Conservation (phyloP, 345 rosid species). For the Mallotus nudiflorus region DNA sequence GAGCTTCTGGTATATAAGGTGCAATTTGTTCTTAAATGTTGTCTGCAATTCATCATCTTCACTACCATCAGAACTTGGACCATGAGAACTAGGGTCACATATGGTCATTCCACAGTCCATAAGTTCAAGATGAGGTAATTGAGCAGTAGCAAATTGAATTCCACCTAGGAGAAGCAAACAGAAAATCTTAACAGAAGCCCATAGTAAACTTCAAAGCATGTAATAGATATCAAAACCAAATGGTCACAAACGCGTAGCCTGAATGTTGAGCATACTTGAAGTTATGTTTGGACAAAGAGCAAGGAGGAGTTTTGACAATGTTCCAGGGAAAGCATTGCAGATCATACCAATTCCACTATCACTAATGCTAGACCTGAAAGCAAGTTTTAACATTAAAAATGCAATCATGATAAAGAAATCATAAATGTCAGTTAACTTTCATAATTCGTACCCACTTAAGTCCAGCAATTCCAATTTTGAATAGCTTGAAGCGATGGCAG, state of each 20-base stretch:
- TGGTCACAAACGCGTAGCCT: constrained; percentile 2
- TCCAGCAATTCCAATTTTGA: constrained; percentile 85
- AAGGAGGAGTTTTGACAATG: constrained; percentile 77
- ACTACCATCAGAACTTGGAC: constrained; percentile 38
- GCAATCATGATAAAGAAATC: constrained; percentile 2
- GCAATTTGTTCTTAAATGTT: constrained; percentile 48
- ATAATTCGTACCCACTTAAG: constrained; percentile 84
- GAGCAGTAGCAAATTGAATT: constrained; percentile 95
- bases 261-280: constrained; percentile 66
- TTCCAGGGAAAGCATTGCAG: constrained; percentile 82
- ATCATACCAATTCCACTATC: constrained; percentile 98
- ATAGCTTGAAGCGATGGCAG: constrained; percentile 80
- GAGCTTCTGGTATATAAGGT: constrained; percentile 76
- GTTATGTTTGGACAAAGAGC: constrained; percentile 97
- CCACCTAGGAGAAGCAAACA: constrained; percentile 60
- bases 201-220: neutral
- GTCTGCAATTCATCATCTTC: constrained; percentile 40
- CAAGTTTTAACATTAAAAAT: constrained; percentile 17
- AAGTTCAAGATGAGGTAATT: constrained; percentile 88
- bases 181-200: neutral
- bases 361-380: constrained; percentile 84
- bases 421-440: constrained; percentile 11
- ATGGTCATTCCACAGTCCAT: constrained; percentile 99
- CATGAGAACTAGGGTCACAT: constrained; percentile 56
- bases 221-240: neutral